Evolutionary conservation across 495 filamentous ascomycete species (phyloP), one percentile per base, ranked within the genome.

Genomic region (Xylaria longipes): DNA sequence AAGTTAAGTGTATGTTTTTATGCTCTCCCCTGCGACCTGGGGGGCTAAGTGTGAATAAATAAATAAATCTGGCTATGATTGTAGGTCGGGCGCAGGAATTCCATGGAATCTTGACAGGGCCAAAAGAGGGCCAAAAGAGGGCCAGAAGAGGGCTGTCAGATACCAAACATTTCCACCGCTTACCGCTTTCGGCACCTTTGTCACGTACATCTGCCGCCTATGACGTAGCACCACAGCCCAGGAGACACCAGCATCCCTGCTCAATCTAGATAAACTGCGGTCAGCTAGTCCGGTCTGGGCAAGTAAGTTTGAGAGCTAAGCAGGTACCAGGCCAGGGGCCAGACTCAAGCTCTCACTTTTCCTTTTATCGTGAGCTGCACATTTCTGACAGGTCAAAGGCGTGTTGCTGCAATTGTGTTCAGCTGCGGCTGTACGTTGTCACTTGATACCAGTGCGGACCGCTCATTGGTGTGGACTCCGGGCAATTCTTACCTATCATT

Each of bases 161-260:
- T 29, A 58, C 62, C 12, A 46, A 66, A 64, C 58, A 71, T 41
- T 64, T 67, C 69, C 63, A 71, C 69, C 63, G 69, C 69, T 67
- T 66, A 54, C 69, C 69, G n/a, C 27, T 64, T 71, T 66, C 8
- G 63, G 60, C 39, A 54, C 8, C 1, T 35, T 48, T 65, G 41
- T 50, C 41, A 14, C 25, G 15, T 67, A 29, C 3, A 3, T 37
- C 65, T 39, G 39, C 52, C 45, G 9, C 5, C 8, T 58, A 57
- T 60, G 50, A 50, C 46, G 68, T 31, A 63, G 35, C 17, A 25
- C 50, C 9, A 15, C 48, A 20, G 48, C 22, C n/a, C 1, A 12
- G 48, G n/a, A 1, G 48, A 52, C 5, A 29, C 27, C 52, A 31
- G 52, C 5, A 56, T 31, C 52, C 52, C 52, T 56, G 52, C 52